phyloP scores from a whole-genome alignment of 2,329 filamentous ascomycete genomes.

The Sclerotinia glacialis region DNA sequence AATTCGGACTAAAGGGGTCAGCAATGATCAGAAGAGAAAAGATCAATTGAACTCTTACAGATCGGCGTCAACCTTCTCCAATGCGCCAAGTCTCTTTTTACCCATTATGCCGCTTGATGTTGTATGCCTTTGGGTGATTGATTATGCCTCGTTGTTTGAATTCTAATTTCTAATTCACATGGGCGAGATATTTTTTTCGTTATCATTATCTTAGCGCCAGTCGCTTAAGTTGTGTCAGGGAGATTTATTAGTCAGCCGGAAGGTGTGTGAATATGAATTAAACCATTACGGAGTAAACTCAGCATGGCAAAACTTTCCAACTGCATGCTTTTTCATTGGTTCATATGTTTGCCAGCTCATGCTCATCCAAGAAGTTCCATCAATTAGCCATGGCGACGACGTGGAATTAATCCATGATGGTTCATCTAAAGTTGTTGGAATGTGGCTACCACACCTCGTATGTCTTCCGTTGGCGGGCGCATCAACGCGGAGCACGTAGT shows the following conservation, averaged over 20 bases:
- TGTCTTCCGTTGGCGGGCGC: conserved; percentile 1
- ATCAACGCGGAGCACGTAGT: conserved; percentile 20
- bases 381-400: conserved; percentile 16
- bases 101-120: conserved; percentile 54
- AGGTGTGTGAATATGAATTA: neutral
- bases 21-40: conserved; percentile 21
- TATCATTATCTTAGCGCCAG: conserved; percentile 23
- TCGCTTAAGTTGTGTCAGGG: neutral
- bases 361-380: conserved; percentile 4
- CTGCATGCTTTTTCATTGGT: conserved; percentile 6
- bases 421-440: conserved; percentile 5
- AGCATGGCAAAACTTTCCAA: conserved; percentile 2
- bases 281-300: neutral
- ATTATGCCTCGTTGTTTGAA: conserved; percentile 5
- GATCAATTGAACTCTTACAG: conserved; percentile 50
- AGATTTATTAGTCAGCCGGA: neutral
- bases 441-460: conserved; percentile 1
- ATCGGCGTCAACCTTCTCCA: conserved; percentile 94
- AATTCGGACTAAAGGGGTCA: conserved; percentile 59
- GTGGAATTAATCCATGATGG: conserved; percentile 13
- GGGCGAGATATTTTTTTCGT: conserved; percentile 11
- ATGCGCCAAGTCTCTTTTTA: conserved; percentile 84
- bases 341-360: conserved; percentile 15
- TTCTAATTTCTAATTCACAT: neutral
- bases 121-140: neutral